Base-by-base conservation (phyloP, 441 rosid genomes). In the Codiaeum variegatum region DNA sequence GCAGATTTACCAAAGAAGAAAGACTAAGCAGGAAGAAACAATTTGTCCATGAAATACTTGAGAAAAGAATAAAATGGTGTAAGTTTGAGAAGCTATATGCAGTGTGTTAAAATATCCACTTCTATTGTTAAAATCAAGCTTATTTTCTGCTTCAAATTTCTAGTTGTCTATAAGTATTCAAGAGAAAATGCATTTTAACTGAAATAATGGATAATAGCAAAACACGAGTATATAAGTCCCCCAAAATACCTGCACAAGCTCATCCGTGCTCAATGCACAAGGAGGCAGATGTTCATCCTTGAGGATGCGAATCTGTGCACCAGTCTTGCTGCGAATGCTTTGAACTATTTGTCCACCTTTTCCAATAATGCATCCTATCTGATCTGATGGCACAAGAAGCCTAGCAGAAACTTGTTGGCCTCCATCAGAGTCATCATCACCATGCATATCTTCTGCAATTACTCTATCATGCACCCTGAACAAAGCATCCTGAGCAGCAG, bases 341-440 rank as follows among this genome's bases (percentile, higher is more conserved):
- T 91, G 96, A 69, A 96, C 88, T 36, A 93, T 89, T 78, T 91
- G 94, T 24, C 99, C 99, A 64, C 98, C 99, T 87, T 89, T 93
- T 49, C 99, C 98, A 66, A 96, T 90, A 66, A 96, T 82, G 79
- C 95, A 96, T 36, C 99, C 99, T 75, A 96, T 93, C 94, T 96
- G 99, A 85, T 93, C 98, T 1, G 99, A 95, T 16, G 97, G 92
- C 59, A 95, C 99, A 74, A 95, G 97, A 70, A 95, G 87, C 77
- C 84, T 87, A 5, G 96, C 97, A 73, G 83, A 85, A 67, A 89
- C 84, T 73, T 88, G 91, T 13, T 73, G 93, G 73, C 80, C 82
- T 24, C 75, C 81, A 42, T 87, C 92, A 73, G 86, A 75, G 9
- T 86, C 90, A 1, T 88, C 97, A 68, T 86, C 95, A 40, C 82